A percentile compares a stretch with the other conserved stretches of the same genome.
Conservation (phyloP, 768 basidiomycete genomes). For the Cubamyces lactineus region DNA sequence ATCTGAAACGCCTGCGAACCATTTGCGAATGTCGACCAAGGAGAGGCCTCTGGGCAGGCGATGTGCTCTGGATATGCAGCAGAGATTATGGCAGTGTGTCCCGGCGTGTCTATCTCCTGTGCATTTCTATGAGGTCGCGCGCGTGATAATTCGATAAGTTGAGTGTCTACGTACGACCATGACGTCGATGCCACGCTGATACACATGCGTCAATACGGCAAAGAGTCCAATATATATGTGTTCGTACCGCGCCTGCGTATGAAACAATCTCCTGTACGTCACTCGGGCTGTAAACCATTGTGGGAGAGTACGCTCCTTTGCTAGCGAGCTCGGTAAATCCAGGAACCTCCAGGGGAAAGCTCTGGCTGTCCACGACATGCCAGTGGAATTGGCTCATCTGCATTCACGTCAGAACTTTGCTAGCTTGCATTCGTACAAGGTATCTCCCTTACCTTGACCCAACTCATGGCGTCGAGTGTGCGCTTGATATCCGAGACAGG, state of each 20-base stretch:
- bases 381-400: conserved; percentile 51
- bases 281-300: conserved; percentile 37
- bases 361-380: conserved; percentile 52
- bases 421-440: neutral
- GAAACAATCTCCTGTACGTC: conserved; percentile 44
- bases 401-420: neutral
- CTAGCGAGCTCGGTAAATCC: conserved; percentile 40
- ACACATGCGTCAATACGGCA: too few species aligned
- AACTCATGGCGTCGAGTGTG: conserved; percentile 76
- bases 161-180: conserved; percentile 32
- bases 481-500: conserved; percentile 64
- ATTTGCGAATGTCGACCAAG: conserved; percentile 40
- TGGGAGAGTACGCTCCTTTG: conserved; percentile 47
- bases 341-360: conserved; percentile 47
- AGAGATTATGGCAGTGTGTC: conserved; percentile 47
- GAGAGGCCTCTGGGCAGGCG: conserved; percentile 40
- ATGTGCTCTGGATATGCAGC: conserved; percentile 46
- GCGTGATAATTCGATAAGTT: neutral
- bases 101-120: conserved; percentile 51
- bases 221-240: neutral
- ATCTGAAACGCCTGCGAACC: conserved; percentile 11
- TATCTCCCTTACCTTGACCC: conserved; percentile 47
- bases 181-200: conserved; percentile 51
- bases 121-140: neutral
- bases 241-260: conserved; percentile 46